phyloP scores from a whole-genome alignment of 441 rosid genomes.

The Gossypium davidsonii region DNA sequence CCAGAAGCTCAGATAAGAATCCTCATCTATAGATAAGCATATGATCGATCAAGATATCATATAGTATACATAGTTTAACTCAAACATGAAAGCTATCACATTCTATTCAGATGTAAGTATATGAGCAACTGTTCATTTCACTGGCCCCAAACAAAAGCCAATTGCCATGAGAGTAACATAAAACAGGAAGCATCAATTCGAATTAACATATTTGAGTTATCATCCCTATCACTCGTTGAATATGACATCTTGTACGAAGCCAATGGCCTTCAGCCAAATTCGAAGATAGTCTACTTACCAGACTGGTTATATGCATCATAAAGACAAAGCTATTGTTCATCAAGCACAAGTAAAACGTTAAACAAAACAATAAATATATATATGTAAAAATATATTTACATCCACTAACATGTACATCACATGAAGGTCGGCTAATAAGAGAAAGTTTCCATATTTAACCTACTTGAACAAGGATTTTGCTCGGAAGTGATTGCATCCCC shows the following conservation, averaged over 20 bases:
- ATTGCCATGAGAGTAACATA: neutral
- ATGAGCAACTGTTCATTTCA: neutral
- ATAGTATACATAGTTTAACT: neutral
- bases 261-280: neutral
- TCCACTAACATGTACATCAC: constrained; percentile 12
- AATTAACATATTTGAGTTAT: neutral
- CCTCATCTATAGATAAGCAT: neutral
- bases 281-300: neutral
- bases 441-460: constrained; percentile 19
- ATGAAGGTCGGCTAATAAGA: neutral
- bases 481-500: constrained; percentile 26
- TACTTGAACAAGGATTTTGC: constrained; percentile 40
- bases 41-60: neutral
- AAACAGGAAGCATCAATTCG: neutral
- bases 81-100: neutral
- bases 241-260: neutral
- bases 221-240: neutral
- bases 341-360: neutral
- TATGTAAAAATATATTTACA: neutral
- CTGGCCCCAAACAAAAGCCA: neutral
- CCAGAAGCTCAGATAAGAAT: neutral
- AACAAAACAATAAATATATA: neutral
- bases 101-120: neutral
- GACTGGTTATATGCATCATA: neutral
- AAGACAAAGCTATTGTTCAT: neutral